Evolutionary conservation across 2,329 filamentous ascomycete genomes (phyloP).

Genomic region (Onygenales sp.): DNA sequence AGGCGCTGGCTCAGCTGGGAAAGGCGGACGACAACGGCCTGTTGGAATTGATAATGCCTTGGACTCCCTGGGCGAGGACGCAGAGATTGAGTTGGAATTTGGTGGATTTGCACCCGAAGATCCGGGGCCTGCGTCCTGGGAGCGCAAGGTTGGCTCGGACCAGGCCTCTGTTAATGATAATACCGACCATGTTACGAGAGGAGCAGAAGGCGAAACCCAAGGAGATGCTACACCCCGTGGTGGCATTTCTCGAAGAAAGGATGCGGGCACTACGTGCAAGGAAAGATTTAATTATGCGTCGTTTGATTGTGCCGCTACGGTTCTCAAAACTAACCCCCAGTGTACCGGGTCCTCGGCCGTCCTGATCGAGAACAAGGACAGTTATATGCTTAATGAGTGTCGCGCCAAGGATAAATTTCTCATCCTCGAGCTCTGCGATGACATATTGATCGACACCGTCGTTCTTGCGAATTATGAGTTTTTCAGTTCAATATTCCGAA

Average conservation of each 20-base stretch:
- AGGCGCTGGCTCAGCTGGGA: constrained; percentile 39
- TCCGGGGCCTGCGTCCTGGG: constrained; percentile 24
- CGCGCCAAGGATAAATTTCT: constrained; percentile 81
- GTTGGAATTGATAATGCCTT: constrained; percentile 57
- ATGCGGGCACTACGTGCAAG: constrained; percentile 95
- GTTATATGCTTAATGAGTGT: constrained; percentile 94
- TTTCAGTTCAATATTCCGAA: constrained; percentile 93
- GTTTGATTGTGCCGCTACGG: constrained; percentile 89
- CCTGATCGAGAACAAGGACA: constrained; percentile 93
- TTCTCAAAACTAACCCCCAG: constrained; percentile 79
- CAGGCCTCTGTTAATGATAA: constrained; percentile 18
- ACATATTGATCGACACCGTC: constrained; percentile 80
- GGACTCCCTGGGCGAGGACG: constrained; percentile 75
- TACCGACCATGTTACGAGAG: constrained; percentile 14
- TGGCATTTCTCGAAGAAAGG: constrained; percentile 65
- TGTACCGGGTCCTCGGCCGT: constrained; percentile 84
- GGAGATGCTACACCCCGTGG: constrained; percentile 17
- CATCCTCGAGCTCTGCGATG: constrained; percentile 85
- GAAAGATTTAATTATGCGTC: constrained; percentile 96
- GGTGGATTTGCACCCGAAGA: constrained; percentile 47
- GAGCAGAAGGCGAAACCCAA: constrained; percentile 8
- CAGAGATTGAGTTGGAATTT: constrained; percentile 72
- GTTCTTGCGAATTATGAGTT: constrained; percentile 99
- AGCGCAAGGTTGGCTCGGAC: constrained; percentile 13
- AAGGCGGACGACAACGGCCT: constrained; percentile 37